Evolutionary conservation across 2,329 filamentous ascomycete species (phyloP).

Genomic region (Exophiala viscosa): DNA sequence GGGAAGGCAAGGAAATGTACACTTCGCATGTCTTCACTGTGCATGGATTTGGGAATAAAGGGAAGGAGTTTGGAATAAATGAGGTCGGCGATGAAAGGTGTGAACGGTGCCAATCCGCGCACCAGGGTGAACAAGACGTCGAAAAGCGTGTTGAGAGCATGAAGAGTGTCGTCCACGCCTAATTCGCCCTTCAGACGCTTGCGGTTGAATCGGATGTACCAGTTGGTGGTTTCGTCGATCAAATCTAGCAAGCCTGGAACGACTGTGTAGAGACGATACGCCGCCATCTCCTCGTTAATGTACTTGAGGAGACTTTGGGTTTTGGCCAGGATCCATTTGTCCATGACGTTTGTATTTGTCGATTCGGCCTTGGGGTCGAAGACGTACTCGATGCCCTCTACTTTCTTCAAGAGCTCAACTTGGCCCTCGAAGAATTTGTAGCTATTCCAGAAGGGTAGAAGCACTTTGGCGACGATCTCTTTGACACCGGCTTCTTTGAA

Average conservation of each 20-base stretch:
- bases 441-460: constrained; percentile 84
- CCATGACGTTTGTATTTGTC: constrained; percentile 80
- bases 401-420: constrained; percentile 77
- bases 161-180: constrained; percentile 77
- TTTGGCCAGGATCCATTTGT: constrained; percentile 83
- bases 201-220: constrained; percentile 89
- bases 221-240: constrained; percentile 87
- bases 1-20: constrained; percentile 93
- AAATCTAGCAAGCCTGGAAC: constrained; percentile 72
- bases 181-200: constrained; percentile 82
- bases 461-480: constrained; percentile 81
- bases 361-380: constrained; percentile 70
- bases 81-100: constrained; percentile 89
- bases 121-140: constrained; percentile 88
- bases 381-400: constrained; percentile 67
- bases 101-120: constrained; percentile 87
- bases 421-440: constrained; percentile 90
- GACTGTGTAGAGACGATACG: constrained; percentile 75
- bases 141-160: constrained; percentile 90
- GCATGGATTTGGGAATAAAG: constrained; percentile 70
- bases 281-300: constrained; percentile 81
- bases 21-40: constrained; percentile 70
- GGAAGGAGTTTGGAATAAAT: constrained; percentile 83
- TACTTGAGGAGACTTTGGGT: constrained; percentile 81
- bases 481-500: constrained; percentile 86